phyloP scores from a whole-genome alignment of 352 stramenopile genomes.

The Globisporangium spinosum region DNA sequence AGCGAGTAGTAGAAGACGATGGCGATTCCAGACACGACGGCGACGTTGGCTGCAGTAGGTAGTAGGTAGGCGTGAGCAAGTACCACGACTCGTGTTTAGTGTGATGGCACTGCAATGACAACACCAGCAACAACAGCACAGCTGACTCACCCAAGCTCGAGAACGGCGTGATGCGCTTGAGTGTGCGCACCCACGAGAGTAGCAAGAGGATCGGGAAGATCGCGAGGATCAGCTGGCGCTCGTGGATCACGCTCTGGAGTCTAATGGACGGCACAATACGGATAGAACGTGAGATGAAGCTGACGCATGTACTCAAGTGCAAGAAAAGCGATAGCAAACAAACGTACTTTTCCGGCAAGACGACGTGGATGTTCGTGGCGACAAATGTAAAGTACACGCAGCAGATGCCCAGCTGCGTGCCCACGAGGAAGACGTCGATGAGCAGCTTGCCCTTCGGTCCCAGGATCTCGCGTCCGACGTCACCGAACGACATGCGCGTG shows the following conservation, averaged over 20 bases:
- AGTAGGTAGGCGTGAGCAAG: background rate
- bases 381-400: constrained; percentile 86
- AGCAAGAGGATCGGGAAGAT: constrained; percentile 67
- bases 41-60: constrained; percentile 44
- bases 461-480: constrained; percentile 62
- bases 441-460: constrained; percentile 55
- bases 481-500: constrained; percentile 60
- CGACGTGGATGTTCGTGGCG: constrained; percentile 77
- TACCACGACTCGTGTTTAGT: background rate
- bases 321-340: background rate
- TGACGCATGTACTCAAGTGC: too few species aligned
- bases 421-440: constrained; percentile 78
- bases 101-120: background rate
- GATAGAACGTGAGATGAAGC: constrained; percentile 2
- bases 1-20: constrained; percentile 85
- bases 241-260: constrained; percentile 52
- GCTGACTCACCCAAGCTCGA: constrained; percentile 49
- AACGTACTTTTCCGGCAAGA: constrained; percentile 51
- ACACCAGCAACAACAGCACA: background rate
- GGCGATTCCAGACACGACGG: constrained; percentile 56
- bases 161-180: constrained; percentile 74
- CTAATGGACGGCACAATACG: constrained; percentile 18
- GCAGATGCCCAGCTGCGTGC: constrained; percentile 76
- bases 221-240: constrained; percentile 72
- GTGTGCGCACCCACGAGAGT: constrained; percentile 73